Percentiles rank a stretch among this genome's conserved stretches.
Conservation (phyloP, 352 stramenopile species). For the Phytophthora boehmeriae region DNA sequence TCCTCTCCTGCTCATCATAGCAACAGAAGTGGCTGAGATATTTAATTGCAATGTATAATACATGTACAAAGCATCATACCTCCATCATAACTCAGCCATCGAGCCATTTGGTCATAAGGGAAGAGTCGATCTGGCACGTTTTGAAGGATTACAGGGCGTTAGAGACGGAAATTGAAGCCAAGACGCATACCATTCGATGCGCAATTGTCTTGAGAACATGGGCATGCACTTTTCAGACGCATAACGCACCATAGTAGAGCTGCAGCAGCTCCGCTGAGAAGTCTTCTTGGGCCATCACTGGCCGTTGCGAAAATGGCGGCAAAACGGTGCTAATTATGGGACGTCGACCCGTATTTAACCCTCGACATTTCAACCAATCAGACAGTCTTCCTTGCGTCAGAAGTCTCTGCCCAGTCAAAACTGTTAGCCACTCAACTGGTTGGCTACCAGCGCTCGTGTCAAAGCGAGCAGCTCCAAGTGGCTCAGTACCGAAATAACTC, state of each 20-base stretch:
- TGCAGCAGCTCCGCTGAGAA: constrained; percentile 88
- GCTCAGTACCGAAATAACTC: constrained; percentile 84
- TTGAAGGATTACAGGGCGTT: not conserved
- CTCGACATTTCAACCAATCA: too few species aligned
- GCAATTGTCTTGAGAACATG: not conserved
- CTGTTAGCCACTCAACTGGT: too few species aligned
- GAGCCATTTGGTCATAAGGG: constrained; percentile 84
- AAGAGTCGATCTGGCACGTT: constrained; percentile 76
- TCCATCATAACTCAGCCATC: constrained; percentile 86
- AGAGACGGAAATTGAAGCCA: not conserved
- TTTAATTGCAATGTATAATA: not conserved
- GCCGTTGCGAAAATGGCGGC: constrained; percentile 6
- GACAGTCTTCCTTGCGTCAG: too few species aligned
- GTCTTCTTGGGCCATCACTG: constrained; percentile 67
- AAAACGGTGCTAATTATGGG: constrained; percentile 12
- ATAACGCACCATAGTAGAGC: constrained; percentile 83
- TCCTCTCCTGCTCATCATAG: constrained; percentile 48
- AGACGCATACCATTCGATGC: constrained; percentile 5
- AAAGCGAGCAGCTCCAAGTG: not conserved
- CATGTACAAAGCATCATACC: constrained; percentile 32
- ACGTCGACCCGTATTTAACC: not conserved
- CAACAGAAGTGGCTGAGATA: not conserved
- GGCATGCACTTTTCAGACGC: not conserved
- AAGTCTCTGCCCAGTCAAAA: too few species aligned
- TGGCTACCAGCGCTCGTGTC: constrained; percentile 43